Evolutionary conservation across 176 grass and related monocot genomes (phyloP).

Genomic region (Eragrostis curvula): DNA sequence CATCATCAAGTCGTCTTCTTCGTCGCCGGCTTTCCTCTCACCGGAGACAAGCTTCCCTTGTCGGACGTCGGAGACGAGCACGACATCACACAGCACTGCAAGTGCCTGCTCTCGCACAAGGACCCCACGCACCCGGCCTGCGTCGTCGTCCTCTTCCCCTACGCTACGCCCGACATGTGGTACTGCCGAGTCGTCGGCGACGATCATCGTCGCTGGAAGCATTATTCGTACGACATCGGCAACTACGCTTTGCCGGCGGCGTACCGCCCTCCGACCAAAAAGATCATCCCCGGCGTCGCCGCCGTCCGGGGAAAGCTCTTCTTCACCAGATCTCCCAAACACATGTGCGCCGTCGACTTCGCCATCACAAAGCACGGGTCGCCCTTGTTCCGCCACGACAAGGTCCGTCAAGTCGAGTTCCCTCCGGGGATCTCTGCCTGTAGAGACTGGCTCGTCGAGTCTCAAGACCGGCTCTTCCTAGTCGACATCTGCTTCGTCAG

Average conservation of each 20-base stretch:
- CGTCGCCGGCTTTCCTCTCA: neutral
- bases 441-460: neutral
- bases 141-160: neutral
- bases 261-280: neutral
- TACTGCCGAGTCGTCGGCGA: neutral
- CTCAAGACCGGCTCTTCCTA: neutral
- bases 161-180: neutral
- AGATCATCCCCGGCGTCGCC: neutral
- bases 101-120: slow-evolving; percentile 11
- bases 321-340: neutral
- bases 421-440: neutral
- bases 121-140: neutral
- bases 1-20: accelerated
- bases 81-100: neutral
- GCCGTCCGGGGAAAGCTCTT: neutral
- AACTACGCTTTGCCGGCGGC: neutral
- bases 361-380: neutral
- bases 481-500: neutral
- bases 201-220: neutral
- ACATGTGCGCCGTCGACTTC: slow-evolving; percentile 11
- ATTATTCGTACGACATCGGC: neutral
- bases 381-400: neutral
- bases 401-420: neutral
- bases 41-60: neutral
- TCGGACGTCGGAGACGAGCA: neutral